Evolutionary conservation across 441 rosid genomes (phyloP), one percentile per base, ranked within the genome.

Genomic region (Macaranga tanarius): DNA sequence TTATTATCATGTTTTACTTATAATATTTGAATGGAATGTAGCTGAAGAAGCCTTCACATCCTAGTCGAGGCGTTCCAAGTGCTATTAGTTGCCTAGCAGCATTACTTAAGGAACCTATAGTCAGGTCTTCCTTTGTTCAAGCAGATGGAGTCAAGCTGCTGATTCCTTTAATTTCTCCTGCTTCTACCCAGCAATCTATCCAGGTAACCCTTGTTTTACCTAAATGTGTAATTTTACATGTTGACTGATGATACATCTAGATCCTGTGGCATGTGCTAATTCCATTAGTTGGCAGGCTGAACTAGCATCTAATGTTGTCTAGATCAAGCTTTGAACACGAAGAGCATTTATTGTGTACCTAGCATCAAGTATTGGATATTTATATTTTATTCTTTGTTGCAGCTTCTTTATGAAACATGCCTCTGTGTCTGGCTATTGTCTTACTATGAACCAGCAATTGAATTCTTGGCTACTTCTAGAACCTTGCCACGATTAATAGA

Each of bases 321-420:
- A 8, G 2, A 42, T 42, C 62, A 50, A 47, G 62, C 69, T 70
- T 45, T 72, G 26, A 42, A 25, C 8, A 25, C 54, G 63, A 42
- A 42, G 31, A 34, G 9, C 10, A 59, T 25, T 7, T 28, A 56
- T 71, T 64, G 45, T 69, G 69, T 70, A 63, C 58, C 66, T 0
- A 44, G 22, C 60, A 70, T 81, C 62, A 70, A 62, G 23, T 59
- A 28, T 55, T 72, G 42, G 55, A 77, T 79, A 72, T 74, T 75
- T 79, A 70, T 59, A 42, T 0, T 58, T 80, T 28, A 23, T 62
- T 70, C 17, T 68, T 58, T 79, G 42, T 75, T 59, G 74, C 96
- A 96, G 98, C 97, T 96, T 78, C 97, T 96, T 68, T 96, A 93
- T 76, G 97, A 96, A 78, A 92, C 98, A 62, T 90, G 99, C 78